Evolutionary conservation across 805 yeast genomes (phyloP).

Genomic region (Cyberlindnera saturnus): DNA sequence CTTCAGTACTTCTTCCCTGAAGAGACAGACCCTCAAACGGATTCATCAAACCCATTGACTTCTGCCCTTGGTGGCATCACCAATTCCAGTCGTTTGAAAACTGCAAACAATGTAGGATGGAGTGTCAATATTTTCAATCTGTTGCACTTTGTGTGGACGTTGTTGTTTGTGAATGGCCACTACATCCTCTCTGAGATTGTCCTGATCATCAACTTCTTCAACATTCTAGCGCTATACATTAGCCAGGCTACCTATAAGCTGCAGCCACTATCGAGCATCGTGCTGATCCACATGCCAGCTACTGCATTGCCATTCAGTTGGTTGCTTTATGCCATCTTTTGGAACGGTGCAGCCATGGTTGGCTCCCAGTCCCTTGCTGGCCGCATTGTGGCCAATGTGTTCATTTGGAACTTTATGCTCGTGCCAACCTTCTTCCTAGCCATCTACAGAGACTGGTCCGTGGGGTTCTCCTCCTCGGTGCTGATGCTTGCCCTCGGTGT

Average conservation of each 20-base stretch:
- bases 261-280: constrained; percentile 45
- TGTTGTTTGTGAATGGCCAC: constrained; percentile 52
- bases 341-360: constrained; percentile 75
- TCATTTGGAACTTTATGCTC: constrained; percentile 72
- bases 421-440: constrained; percentile 55
- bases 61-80: constrained; percentile 16
- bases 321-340: constrained; percentile 67
- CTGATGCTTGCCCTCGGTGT: constrained; percentile 62
- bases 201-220: constrained; percentile 52
- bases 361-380: constrained; percentile 47
- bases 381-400: constrained; percentile 62
- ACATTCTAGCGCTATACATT: constrained; percentile 45
- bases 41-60: constrained; percentile 32
- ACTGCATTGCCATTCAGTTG: constrained; percentile 71
- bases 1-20: constrained; percentile 36
- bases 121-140: constrained; percentile 62
- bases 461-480: constrained; percentile 54
- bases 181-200: constrained; percentile 56
- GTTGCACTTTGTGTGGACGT: constrained; percentile 56
- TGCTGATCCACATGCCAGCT: constrained; percentile 57
- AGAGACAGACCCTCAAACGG: constrained; percentile 19
- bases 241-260: constrained; percentile 53
- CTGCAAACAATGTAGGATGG: constrained; percentile 38
- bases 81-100: constrained; percentile 17
- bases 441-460: constrained; percentile 63